Conservation (phyloP, 2,329 filamentous ascomycete genomes). For the Xylariaceae sp. region DNA sequence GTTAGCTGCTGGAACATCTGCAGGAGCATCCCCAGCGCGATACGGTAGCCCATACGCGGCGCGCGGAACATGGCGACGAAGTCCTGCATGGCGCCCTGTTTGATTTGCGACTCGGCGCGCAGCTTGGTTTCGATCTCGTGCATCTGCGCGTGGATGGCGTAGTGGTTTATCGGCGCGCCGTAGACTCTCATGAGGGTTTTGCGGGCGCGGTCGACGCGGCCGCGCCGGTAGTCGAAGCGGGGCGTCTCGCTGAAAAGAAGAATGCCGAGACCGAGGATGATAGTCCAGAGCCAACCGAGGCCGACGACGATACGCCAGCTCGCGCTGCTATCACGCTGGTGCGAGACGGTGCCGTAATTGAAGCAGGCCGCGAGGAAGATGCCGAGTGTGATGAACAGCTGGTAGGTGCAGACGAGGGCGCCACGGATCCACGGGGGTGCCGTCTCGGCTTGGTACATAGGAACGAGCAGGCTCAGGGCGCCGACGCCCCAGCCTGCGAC, state of each 20-base stretch:
- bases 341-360: conserved; percentile 56
- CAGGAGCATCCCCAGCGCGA: conserved; percentile 54
- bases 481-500: conserved; percentile 66
- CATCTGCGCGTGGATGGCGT: conserved; percentile 16
- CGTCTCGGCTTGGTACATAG: conserved; percentile 73
- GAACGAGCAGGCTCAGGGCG: conserved; percentile 58
- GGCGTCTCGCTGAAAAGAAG: conserved; percentile 49
- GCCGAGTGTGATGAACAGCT: conserved; percentile 68
- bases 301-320: conserved; percentile 60
- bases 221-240: conserved; percentile 46
- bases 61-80: conserved; percentile 58
- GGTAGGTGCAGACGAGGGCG: conserved; percentile 61
- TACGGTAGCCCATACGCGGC: conserved; percentile 60
- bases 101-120: conserved; percentile 36
- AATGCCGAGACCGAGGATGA: conserved; percentile 45
- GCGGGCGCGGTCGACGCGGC: conserved; percentile 41
- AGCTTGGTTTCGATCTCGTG: conserved; percentile 50
- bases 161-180: conserved; percentile 26
- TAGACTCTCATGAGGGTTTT: conserved; percentile 45
- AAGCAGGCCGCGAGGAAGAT: conserved; percentile 57
- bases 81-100: conserved; percentile 7
- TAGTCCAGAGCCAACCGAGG: conserved; percentile 46
- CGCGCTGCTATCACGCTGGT: conserved; percentile 37
- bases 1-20: conserved; percentile 67
- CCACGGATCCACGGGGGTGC: conserved; percentile 64